Base-by-base conservation (phyloP, 768 basidiomycete species). In the Agaricus sinodeliciosus region DNA sequence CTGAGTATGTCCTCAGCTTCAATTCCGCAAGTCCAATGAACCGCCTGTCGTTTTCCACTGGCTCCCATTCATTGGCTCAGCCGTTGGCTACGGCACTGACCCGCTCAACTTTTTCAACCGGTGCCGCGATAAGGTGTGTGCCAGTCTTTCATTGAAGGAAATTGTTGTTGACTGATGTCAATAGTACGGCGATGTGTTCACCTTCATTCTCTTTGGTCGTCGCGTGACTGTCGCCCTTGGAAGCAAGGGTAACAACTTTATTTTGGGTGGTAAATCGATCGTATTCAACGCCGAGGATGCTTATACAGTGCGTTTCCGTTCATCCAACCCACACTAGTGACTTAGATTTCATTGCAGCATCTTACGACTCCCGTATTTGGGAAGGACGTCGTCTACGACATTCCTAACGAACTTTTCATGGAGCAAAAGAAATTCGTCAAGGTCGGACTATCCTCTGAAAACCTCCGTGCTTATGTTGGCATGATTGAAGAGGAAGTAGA, bases 351-450 rank as follows among this genome's bases (percentile, higher is more conserved):
- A 50, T 42, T 25, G 12, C 59, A 95, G 93, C 87, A 90, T 64
- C 71, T 94, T 42, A 95, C 94, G 0, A 94, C 88, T 0, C 95
- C 95, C 3, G 85, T 98, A 11, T 99, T 99, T 62, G 96, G 96
- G 42, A 93, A 92, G 63, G 94, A 91, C 43, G 96, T 99, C 43
- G 94, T 97, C 9, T 99, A 98, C 66, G 96, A 98, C 61, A 84
- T 90, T 47, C 95, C 96, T 28, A 98, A 98, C 67, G 90, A 94
- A 43, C 72, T 89, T 42, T 85, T 99, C 69, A 98, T 99, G 94
- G 94, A 99, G 62, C 96, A 99, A 68, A 99, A 99, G 78, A 89
- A 87, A 65, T 97, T 97, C 63, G 87, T 98, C 69, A 99, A 99
- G 72, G 84, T 93, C 56, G 94, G 96, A 19, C 81, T 99, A 18